phyloP scores from a whole-genome alignment of 2,329 filamentous ascomycete species.

The Penicillium sp. region DNA sequence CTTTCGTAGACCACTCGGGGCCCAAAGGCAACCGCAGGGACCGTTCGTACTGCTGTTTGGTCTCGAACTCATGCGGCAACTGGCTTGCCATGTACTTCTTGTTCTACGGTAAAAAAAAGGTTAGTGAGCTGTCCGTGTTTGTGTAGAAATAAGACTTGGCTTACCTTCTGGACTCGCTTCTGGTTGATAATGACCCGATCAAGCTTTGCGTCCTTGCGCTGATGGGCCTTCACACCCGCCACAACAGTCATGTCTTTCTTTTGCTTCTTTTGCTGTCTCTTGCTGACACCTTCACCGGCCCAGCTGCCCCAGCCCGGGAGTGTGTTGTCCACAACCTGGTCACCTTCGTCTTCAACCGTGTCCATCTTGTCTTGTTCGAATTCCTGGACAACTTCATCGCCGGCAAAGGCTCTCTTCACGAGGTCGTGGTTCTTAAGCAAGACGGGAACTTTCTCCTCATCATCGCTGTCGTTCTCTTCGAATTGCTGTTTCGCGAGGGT shows the following conservation, averaged over 20 bases:
- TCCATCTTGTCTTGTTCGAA: slow-evolving; percentile 79
- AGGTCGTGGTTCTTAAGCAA: slow-evolving; percentile 59
- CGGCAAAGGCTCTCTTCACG: slow-evolving; percentile 81
- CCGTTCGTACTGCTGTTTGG: slow-evolving; percentile 82
- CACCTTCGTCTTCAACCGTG: slow-evolving; percentile 70
- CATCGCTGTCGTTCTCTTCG: slow-evolving; percentile 46
- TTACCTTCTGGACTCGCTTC: slow-evolving; percentile 81
- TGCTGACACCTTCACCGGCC: slow-evolving; percentile 79
- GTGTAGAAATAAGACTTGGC: slow-evolving; percentile 14
- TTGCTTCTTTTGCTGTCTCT: slow-evolving; percentile 60
- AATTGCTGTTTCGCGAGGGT: slow-evolving; percentile 21
- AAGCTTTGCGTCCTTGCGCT: slow-evolving; percentile 78
- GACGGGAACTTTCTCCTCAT: slow-evolving; percentile 41
- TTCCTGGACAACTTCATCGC: slow-evolving; percentile 74
- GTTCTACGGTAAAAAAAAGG: slow-evolving; percentile 54
- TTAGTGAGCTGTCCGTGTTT: slow-evolving; percentile 4
- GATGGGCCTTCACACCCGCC: slow-evolving; percentile 70
- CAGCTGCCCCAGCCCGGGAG: slow-evolving; percentile 93
- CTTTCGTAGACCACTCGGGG: slow-evolving; percentile 95
- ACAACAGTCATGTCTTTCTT: slow-evolving; percentile 49
- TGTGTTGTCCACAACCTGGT: slow-evolving; percentile 77
- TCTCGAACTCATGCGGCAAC: slow-evolving; percentile 89
- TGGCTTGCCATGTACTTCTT: slow-evolving; percentile 79
- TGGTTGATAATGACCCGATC: slow-evolving; percentile 88
- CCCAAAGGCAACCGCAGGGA: slow-evolving; percentile 82